phyloP scores from a whole-genome alignment of 1,139 yeast genomes.

The Yamadazyma epiphylla region DNA sequence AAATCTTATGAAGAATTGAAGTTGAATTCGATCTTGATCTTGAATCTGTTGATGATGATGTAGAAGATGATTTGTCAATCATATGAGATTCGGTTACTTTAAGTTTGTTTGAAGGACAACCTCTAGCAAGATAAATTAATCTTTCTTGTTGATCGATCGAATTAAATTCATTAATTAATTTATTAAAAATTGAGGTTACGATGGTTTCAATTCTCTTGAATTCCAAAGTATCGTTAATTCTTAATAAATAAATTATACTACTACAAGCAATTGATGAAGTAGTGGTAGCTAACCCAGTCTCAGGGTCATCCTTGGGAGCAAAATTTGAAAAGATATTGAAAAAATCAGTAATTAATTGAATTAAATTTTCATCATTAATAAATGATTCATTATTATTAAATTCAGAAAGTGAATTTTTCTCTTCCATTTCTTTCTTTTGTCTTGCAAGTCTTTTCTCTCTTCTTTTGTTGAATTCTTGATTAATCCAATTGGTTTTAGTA shows the following conservation, averaged over 20 bases:
- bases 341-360: conserved; percentile 29
- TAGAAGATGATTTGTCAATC: neutral
- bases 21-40: conserved; percentile 1
- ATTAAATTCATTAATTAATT: conserved; percentile 22
- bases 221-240: conserved; percentile 10
- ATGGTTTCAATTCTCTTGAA: conserved; percentile 13
- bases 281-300: conserved; percentile 37
- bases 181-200: conserved; percentile 15
- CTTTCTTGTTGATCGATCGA: conserved; percentile 26
- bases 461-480: conserved; percentile 64
- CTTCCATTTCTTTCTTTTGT: conserved; percentile 20
- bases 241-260: conserved; percentile 10
- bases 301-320: conserved; percentile 31
- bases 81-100: conserved; percentile 8
- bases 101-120: conserved; percentile 15
- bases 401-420: conserved; percentile 2
- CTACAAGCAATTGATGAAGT: conserved; percentile 18
- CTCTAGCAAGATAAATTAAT: conserved; percentile 28
- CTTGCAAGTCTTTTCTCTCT: conserved; percentile 53
- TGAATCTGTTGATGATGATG: neutral
- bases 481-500: conserved; percentile 68
- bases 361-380: conserved; percentile 11
- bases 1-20: conserved; percentile 2
- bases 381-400: conserved; percentile 9
- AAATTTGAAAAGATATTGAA: conserved; percentile 35